Conservation (phyloP, 257 asterid species). For the Solanum megistacrolobum region DNA sequence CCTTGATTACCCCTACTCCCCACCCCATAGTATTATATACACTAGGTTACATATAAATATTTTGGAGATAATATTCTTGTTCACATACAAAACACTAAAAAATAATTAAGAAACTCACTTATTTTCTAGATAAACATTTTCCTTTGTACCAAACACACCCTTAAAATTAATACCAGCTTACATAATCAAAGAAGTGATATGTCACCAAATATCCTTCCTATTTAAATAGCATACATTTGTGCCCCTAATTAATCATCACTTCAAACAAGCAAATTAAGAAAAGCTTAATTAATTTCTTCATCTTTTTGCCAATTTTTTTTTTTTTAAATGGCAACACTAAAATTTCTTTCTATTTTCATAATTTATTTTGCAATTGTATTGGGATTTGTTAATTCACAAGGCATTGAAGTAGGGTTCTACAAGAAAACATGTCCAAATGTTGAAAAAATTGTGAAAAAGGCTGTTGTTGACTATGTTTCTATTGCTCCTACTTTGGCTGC, state of each 20-base stretch:
- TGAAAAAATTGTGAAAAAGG: slow-evolving; percentile 21
- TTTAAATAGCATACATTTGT: background rate
- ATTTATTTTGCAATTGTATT: slow-evolving; percentile 5
- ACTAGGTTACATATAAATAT: background rate
- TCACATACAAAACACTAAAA: background rate
- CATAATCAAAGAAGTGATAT: background rate
- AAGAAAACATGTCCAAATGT: slow-evolving; percentile 30
- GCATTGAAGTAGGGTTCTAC: slow-evolving; percentile 22
- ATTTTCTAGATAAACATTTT: background rate
- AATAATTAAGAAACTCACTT: background rate
- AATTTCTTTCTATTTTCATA: slow-evolving; percentile 10
- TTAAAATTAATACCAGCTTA: background rate
- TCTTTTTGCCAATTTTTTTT: background rate
- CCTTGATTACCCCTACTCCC: background rate
- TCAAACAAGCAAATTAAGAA: background rate
- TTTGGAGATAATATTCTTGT: too few relatives aligned
- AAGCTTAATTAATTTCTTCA: background rate
- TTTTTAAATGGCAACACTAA: slow-evolving; percentile 9
- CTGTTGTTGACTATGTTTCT: slow-evolving; percentile 16
- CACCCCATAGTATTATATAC: background rate
- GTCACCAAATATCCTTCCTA: background rate
- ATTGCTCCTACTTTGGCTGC: slow-evolving; percentile 43
- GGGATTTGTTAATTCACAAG: slow-evolving; percentile 19
- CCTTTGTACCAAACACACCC: background rate
- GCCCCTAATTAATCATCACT: background rate